Evolutionary conservation across 2,329 filamentous ascomycete genomes (phyloP), one percentile per base, ranked within the genome.

Genomic region (Fusarium setosum): DNA sequence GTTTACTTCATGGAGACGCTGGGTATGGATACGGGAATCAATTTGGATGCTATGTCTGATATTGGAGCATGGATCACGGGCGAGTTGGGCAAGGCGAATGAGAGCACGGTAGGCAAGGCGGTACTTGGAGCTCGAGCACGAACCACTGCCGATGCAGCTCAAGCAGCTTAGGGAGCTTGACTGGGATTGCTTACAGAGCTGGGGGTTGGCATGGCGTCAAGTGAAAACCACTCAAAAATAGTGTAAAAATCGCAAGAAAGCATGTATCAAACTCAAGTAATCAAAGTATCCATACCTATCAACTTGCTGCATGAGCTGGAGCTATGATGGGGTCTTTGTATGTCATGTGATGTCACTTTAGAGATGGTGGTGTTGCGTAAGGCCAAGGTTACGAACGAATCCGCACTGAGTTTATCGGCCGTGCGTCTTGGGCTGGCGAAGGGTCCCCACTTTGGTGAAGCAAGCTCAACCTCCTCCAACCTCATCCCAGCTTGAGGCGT

Each of bases 1-100:
- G 90, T 96, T 2, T 93, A 95, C 73, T 90, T 92, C 62, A 80
- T 92, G 74, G 89, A 93, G 74, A 91, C 87, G 61, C 76, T 94
- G 54, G 93, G 93, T 0, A 88, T 92, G 79, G 82, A 88, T 38
- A 94, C 92, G 0, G 92, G 92, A 0, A 85, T 96, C 1, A 86
- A 92, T 73, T 66, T 93, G 59, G 86, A 90, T 63, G 85, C 84
- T 40, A 79, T 95, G 52, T 84, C 85, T 32, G 86, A 90, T 59
- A 88, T 93, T 53, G 92, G 92, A 1, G 81, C 84, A 13, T 94
- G 92, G 92, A 92, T 94, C 58, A 88, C 87, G 4, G 75, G 75
- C 15, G 84, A 89, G 76, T 79, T 93, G 70, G 87, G 87, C 42
- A 86, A 86, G 79, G 73, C 78, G 56, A 89, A 92, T 73, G 85